phyloP scores from a whole-genome alignment of 257 asterid genomes.

The Nyctanthes arbortristis region DNA sequence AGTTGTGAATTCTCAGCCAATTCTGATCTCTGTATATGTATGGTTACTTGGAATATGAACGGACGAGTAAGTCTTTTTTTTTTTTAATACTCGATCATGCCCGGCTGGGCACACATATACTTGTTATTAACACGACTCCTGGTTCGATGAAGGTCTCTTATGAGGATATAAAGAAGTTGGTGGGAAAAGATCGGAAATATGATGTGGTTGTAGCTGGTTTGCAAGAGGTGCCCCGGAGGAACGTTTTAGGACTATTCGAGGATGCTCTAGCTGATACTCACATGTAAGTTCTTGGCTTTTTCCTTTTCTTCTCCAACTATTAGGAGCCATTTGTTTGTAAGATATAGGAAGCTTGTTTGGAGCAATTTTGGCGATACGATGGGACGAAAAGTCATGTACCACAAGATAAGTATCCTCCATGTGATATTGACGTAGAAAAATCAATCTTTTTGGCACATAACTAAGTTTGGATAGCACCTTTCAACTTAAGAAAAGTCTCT shows the following conservation, averaged over 20 bases:
- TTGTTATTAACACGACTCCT: background rate
- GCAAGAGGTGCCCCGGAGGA: slow-evolving; percentile 62
- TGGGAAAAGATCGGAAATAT: slow-evolving; percentile 47
- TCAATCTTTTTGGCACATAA: too few species aligned
- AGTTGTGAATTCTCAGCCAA: slow-evolving; percentile 46
- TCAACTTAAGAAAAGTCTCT: too few species aligned
- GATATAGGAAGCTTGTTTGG: background rate
- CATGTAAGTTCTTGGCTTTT: slow-evolving; percentile 38
- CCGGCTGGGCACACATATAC: too few species aligned
- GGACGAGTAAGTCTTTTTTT: slow-evolving; percentile 43
- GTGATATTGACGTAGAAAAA: background rate
- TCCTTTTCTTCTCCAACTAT: background rate
- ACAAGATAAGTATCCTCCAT: background rate
- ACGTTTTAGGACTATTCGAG: slow-evolving; percentile 45
- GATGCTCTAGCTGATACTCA: slow-evolving; percentile 46
- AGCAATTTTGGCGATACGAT: background rate
- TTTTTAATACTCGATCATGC: too few species aligned
- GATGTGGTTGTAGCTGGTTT: slow-evolving; percentile 67
- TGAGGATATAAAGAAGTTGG: slow-evolving; percentile 55
- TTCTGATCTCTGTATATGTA: slow-evolving; percentile 59
- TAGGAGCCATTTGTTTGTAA: background rate
- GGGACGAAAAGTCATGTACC: slow-evolving; percentile 1
- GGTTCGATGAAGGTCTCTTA: slow-evolving; percentile 35
- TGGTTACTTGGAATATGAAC: slow-evolving; percentile 77
- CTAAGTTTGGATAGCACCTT: too few species aligned